These are phyloP conservation scores for Ceratobasidium sp. DNA, from an alignment of 1,284 basidiomycete species.

Conservation along the genomic window DNA sequence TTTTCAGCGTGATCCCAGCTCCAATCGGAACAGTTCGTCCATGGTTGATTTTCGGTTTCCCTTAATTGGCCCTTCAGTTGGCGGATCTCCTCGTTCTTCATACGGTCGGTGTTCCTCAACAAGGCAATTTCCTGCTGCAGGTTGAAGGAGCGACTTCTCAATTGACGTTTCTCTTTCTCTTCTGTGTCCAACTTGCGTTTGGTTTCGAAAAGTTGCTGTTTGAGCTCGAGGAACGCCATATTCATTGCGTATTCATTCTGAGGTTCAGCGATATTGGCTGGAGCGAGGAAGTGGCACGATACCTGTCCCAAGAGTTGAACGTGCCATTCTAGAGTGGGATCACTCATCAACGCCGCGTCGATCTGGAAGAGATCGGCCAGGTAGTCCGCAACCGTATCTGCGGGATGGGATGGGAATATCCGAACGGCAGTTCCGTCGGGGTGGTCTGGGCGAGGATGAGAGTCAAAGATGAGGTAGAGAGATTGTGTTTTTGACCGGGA, in stretches of 20 bases:
- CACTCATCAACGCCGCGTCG: constrained; percentile 61
- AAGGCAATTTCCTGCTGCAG: constrained; percentile 23
- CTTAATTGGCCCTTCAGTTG: neutral
- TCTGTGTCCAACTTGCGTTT: constrained; percentile 7
- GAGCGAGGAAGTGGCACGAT: constrained; percentile 68
- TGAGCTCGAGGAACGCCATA: constrained; percentile 20
- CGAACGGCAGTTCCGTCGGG: constrained; percentile 71
- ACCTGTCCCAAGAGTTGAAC: constrained; percentile 71
- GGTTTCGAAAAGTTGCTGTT: neutral
- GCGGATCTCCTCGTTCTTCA: constrained; percentile 3
- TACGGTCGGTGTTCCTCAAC: constrained; percentile 2
- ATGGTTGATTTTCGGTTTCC: neutral
- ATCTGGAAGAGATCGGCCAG: constrained; percentile 67
- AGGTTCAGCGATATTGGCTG: neutral
- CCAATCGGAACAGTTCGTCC: neutral
- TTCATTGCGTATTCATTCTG: constrained; percentile 30
- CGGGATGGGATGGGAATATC: constrained; percentile 60
- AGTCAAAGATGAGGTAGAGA: constrained; percentile 72
- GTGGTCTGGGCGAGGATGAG: constrained; percentile 70
- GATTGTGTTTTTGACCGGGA: constrained; percentile 50
- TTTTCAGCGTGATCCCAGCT: neutral
- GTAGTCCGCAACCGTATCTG: constrained; percentile 62
- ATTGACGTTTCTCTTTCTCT: constrained; percentile 18
- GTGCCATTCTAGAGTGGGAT: constrained; percentile 69
- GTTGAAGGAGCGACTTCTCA: constrained; percentile 12